These are phyloP conservation scores for Neonectria coccinea DNA, from an alignment of 2,329 filamentous ascomycete genomes.

Conservation along the genomic window DNA sequence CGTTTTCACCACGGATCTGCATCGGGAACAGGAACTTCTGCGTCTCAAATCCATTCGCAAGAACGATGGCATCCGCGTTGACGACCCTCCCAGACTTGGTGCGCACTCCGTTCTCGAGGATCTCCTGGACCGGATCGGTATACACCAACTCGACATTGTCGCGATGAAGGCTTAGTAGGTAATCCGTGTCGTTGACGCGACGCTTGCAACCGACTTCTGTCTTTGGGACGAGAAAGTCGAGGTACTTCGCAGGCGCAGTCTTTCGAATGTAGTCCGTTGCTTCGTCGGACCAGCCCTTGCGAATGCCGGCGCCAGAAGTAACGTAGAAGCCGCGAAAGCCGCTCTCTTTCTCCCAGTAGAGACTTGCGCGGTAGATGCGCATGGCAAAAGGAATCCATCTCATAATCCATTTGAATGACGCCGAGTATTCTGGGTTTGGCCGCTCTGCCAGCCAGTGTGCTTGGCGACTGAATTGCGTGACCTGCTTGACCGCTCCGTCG, in stretches of 20 bases:
- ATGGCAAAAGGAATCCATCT: constrained; percentile 41
- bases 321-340: constrained; percentile 43
- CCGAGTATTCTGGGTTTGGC: constrained; percentile 39
- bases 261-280: constrained; percentile 44
- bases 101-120: constrained; percentile 32
- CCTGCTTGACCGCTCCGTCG: constrained; percentile 47
- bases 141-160: constrained; percentile 48
- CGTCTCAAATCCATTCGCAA: constrained; percentile 63
- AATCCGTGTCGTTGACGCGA: constrained; percentile 51
- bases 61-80: constrained; percentile 53
- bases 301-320: constrained; percentile 24
- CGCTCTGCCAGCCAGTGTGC: constrained; percentile 58
- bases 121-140: constrained; percentile 29
- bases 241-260: constrained; percentile 45
- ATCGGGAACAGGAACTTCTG: constrained; percentile 60
- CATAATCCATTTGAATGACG: constrained; percentile 41
- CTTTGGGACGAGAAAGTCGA: constrained; percentile 47
- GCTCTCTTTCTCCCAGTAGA: constrained; percentile 39
- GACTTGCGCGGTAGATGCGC: constrained; percentile 34
- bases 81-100: constrained; percentile 36
- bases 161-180: constrained; percentile 46
- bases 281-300: constrained; percentile 32
- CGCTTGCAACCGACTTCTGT: constrained; percentile 53
- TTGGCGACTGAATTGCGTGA: constrained; percentile 63
- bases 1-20: constrained; percentile 57